phyloP scores from a whole-genome alignment of 1,284 basidiomycete genomes.

The Taiwanofungus camphoratus region DNA sequence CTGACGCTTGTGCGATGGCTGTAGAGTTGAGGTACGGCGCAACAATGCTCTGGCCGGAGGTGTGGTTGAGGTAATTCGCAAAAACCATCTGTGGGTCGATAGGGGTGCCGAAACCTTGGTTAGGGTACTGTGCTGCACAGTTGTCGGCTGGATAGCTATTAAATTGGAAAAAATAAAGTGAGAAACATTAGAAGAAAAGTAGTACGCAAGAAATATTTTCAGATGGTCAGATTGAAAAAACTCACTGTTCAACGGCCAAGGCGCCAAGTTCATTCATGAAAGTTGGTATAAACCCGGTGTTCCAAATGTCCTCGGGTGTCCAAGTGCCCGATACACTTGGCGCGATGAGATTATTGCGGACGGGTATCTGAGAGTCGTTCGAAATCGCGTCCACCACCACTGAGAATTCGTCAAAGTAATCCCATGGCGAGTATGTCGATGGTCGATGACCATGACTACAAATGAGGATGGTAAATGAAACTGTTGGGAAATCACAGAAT shows the following conservation, averaged over 20 bases:
- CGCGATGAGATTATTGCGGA: slow-evolving; percentile 15
- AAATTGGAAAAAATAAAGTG: too few relatives aligned
- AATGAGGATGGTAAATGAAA: not conserved
- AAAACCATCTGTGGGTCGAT: slow-evolving; percentile 45
- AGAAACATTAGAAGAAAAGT: not conserved
- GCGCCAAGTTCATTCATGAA: slow-evolving; percentile 15
- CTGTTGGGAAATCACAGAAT: not conserved
- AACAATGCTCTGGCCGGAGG: slow-evolving; percentile 38
- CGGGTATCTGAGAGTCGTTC: slow-evolving; percentile 27
- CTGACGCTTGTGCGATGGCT: slow-evolving; percentile 33
- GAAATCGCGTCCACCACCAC: slow-evolving; percentile 34
- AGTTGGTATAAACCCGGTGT: slow-evolving; percentile 36
- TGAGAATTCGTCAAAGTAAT: slow-evolving; percentile 37
- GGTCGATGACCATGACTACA: slow-evolving; percentile 15
- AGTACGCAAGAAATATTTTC: not conserved
- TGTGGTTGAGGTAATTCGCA: slow-evolving; percentile 49
- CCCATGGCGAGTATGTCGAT: slow-evolving; percentile 4
- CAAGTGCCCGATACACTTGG: slow-evolving; percentile 14
- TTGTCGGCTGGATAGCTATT: not conserved
- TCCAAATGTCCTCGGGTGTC: slow-evolving; percentile 34
- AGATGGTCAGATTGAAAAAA: too few relatives aligned
- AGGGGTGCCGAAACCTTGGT: slow-evolving; percentile 9
- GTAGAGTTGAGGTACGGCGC: slow-evolving; percentile 43
- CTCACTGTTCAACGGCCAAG: not conserved
- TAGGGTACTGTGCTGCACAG: slow-evolving; percentile 43